Evolutionary conservation across 345 rosid genomes (phyloP).

Genomic region (Geranium rotundifolium): DNA sequence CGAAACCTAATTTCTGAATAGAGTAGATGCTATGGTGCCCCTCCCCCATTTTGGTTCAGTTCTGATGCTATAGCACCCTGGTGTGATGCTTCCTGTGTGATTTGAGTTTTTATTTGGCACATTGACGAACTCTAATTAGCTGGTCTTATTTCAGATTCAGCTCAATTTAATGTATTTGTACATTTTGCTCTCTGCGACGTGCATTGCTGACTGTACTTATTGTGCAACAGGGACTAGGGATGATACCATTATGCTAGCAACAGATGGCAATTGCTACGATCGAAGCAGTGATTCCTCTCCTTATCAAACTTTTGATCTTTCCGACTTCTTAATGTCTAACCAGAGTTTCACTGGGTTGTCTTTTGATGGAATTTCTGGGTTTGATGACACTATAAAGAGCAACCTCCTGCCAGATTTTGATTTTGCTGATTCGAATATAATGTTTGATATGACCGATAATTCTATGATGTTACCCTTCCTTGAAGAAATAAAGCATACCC

Average conservation of each 20-base stretch:
- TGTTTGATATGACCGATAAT: conserved; percentile 12
- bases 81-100: neutral
- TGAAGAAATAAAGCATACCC: conserved; percentile 5
- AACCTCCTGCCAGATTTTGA: conserved; percentile 7
- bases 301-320: conserved; percentile 7
- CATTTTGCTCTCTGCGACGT: too few species aligned
- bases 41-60: too few species aligned
- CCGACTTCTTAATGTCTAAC: conserved; percentile 6
- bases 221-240: neutral
- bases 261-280: neutral
- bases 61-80: too few species aligned
- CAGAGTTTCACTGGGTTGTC: neutral
- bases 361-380: conserved; percentile 8
- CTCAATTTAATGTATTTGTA: too few species aligned
- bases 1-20: too few species aligned
- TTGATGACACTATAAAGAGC: conserved; percentile 10
- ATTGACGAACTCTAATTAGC: too few species aligned
- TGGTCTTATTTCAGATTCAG: too few species aligned
- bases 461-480: conserved; percentile 8
- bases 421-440: conserved; percentile 11
- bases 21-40: too few species aligned
- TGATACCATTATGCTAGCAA: neutral
- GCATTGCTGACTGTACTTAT: neutral
- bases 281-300: conserved; percentile 1
- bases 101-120: neutral